phyloP scores from a whole-genome alignment of 805 yeast genomes.

The Kazachstania kunashirensis region DNA sequence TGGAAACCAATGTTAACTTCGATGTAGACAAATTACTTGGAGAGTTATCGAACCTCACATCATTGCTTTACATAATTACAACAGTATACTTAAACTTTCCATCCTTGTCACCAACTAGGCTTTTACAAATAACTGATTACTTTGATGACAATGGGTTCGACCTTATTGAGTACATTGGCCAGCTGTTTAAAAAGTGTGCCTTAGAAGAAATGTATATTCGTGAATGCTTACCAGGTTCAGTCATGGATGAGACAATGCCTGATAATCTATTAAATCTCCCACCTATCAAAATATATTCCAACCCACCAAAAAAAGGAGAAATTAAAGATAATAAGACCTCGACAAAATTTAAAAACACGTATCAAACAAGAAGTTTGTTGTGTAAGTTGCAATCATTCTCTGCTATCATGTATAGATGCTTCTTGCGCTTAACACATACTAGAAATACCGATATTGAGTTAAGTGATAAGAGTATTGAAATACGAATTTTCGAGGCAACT shows the following conservation, averaged over 20 bases:
- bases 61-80: slow-evolving; percentile 42
- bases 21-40: slow-evolving; percentile 12
- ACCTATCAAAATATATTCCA: slow-evolving; percentile 35
- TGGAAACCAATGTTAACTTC: slow-evolving; percentile 7
- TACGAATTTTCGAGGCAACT: slow-evolving; percentile 32
- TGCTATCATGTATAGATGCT: slow-evolving; percentile 34
- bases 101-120: slow-evolving; percentile 38
- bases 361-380: slow-evolving; percentile 44
- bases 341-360: slow-evolving; percentile 53
- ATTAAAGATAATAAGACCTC: slow-evolving; percentile 37
- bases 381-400: slow-evolving; percentile 40
- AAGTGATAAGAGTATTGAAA: slow-evolving; percentile 33
- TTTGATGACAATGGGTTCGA: slow-evolving; percentile 31
- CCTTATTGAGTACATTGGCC: slow-evolving; percentile 35
- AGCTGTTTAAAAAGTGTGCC: slow-evolving; percentile 41
- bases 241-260: slow-evolving; percentile 33
- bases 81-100: slow-evolving; percentile 49
- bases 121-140: slow-evolving; percentile 22
- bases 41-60: slow-evolving; percentile 30
- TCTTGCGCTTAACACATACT: slow-evolving; percentile 38
- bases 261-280: slow-evolving; percentile 31
- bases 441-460: slow-evolving; percentile 27
- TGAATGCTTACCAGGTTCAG: slow-evolving; percentile 39
- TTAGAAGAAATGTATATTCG: slow-evolving; percentile 51
- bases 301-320: slow-evolving; percentile 33